Percentiles rank a stretch among this genome's conserved stretches.
These are phyloP conservation scores for Neurospora sp. DNA, from an alignment of 495 filamentous ascomycete genomes.

Conservation along the genomic window DNA sequence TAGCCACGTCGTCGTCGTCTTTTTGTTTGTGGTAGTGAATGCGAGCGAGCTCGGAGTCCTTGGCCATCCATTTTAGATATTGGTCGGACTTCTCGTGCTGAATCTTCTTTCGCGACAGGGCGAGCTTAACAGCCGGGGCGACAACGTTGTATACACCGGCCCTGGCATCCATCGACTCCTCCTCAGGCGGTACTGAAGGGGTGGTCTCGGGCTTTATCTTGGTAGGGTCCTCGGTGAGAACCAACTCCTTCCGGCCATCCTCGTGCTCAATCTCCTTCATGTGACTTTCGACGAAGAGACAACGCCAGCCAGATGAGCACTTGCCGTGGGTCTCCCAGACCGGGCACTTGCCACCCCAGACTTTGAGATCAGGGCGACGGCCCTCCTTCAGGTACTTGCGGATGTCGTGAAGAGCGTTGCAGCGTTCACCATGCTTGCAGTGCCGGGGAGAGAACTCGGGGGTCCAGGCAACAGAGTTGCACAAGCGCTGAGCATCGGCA, in stretches of 20 bases:
- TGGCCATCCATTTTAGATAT: conserved; percentile 65
- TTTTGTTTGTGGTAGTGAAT: conserved; percentile 42
- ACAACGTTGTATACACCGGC: conserved; percentile 64
- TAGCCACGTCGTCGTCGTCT: conserved; percentile 31
- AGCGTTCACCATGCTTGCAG: conserved; percentile 68
- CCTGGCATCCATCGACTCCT: not conserved
- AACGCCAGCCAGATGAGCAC: conserved; percentile 83
- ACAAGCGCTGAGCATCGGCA: conserved; percentile 67
- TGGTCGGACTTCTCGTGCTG: conserved; percentile 58
- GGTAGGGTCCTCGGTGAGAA: conserved; percentile 42
- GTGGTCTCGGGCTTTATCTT: conserved; percentile 7
- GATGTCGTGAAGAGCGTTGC: conserved; percentile 70
- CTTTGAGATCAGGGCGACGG: conserved; percentile 66
- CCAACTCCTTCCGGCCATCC: conserved; percentile 72
- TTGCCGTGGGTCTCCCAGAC: conserved; percentile 64
- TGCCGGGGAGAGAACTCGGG: conserved; percentile 64
- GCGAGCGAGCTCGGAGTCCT: conserved; percentile 39
- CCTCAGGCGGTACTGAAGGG: not conserved
- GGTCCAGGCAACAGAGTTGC: conserved; percentile 51
- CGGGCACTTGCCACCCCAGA: conserved; percentile 67
- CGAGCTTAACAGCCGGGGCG: conserved; percentile 50
- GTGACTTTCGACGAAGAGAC: conserved; percentile 76
- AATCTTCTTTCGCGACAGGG: conserved; percentile 56
- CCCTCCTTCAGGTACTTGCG: conserved; percentile 75
- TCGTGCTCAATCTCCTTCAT: conserved; percentile 59